Evolutionary conservation across 116 monocot genomes (phyloP), one percentile per base, ranked within the genome.

Genomic region (Phalaenopsis hybrid): DNA sequence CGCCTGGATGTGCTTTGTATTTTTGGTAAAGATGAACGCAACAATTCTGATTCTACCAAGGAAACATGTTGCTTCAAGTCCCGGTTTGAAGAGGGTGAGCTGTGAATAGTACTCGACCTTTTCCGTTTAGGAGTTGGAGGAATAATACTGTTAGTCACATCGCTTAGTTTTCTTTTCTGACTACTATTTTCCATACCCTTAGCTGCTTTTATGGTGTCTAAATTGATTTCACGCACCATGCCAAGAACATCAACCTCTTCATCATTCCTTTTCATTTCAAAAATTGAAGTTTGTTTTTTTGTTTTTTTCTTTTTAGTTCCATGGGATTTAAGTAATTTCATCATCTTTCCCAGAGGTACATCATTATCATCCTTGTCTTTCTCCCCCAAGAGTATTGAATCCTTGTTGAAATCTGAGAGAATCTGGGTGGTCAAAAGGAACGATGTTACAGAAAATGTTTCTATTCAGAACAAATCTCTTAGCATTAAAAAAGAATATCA

Each of bases 181-280:
- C 61, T 83, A 21, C 76, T 49, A 28, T 50, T 23, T 80, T 89
- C 85, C n/a, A 83, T 77, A 25, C 33, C 78, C 52, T 81, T 81
- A 1, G 43, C 72, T 81, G 57, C 78, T 80, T 88, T 84, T 52
- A 82, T 17, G 44, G 80, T 89, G 74, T 92, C 89, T 75, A 92
- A 79, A 81, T 93, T 92, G 83, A 99, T 95, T 80, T 99, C 99
- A 74, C 99, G 88, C 6, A 95, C 91, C 85, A 99, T 84, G 76
- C 94, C 92, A 70, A 99, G 78, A 31, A 99, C 81, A 89, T 99
- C 95, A 88, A 91, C 67, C n/a, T 99, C 92, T 69, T 85, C 86
- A 78, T 92, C 92, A 79, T 49, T 57, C 18, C 78, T 85, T 77
- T 84, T 79, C 18, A 48, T 41, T 49, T 84, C 85, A 79, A 79